Evolutionary conservation across 2,329 filamentous ascomycete genomes (phyloP), one percentile per base, ranked within the genome.

Genomic region (Diaporthe ilicicola): DNA sequence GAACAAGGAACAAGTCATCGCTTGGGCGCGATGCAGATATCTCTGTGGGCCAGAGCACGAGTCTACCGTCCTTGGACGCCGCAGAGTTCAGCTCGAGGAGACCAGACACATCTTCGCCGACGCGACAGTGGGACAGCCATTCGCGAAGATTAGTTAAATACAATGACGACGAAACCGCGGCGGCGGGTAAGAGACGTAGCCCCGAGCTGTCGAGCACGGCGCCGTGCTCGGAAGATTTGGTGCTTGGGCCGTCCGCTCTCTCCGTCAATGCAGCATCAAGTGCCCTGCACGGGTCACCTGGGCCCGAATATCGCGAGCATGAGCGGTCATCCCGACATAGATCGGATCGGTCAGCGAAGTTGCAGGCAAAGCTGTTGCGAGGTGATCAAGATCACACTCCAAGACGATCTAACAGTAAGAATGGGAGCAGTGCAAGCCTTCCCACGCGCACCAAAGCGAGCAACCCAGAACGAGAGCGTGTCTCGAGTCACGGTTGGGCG

Each of bases 241-340:
- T 77, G 37, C 71, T 77, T 32, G 78, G 79, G 0, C 81, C 86
- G 13, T 86, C 87, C 2, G 78, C 84, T 1, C 79, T 89, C 3
- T 89, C 88, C 8, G 77, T 89, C 15, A 88, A 85, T 64, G 88
- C 88, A 51, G 88, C 88, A 19, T 88, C 87, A 7, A 89, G 86
- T 74, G 88, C 88, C 8, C 74, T 89, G 6, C 85, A 79, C 51
- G 79, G 82, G 12, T 72, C 79, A 74, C 39, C 50, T 51, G 66
- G 15, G 10, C 24, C 67, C 78, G 75, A 71, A 74, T 73, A 70
- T 78, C 77, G 77, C 48, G 71, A 71, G 5, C 42, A 34, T 10
- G 67, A 73, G 44, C 62, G 70, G 19, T 66, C 56, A 29, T 24
- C 67, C 15, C 62, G 72, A 3, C 67, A 67, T 15, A 69, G 42